Evolutionary conservation across 129 eudicot genomes (phyloP), one percentile per base, ranked within the genome.

Genomic region (Artemisia annua): DNA sequence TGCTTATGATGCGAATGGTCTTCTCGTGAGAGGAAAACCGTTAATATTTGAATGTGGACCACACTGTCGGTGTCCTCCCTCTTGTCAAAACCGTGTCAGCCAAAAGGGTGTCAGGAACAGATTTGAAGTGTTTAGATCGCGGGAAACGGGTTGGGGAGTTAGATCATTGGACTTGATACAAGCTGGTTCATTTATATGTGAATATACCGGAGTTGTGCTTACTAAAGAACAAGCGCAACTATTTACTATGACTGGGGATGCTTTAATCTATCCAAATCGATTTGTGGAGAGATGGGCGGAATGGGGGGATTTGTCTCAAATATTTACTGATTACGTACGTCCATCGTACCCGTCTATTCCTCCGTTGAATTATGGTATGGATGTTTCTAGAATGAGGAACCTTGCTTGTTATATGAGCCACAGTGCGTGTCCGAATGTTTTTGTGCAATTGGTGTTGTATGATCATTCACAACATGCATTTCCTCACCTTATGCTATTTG

Each of bases 351-450:
- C 92, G 6, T 67, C 82, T 0, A 63, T 89, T 69, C 92, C 92
- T 17, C 96, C 96, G 11, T 71, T 89, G 80, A 90, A 87, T 73
- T 84, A 83, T 80, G 97, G 91, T 3, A 81, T 87, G 89, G 97
- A 90, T 84, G 97, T 90, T 44, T 90, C 97, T 13, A 87, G 87
- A 75, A 64, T 87, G 91, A 87, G 95, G 83, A 93, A 93, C 75
- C 79, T 86, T 46, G 98, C 98, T n/a, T 89, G 97, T 84, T 93
- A 93, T 67, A 81, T 89, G 57, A 87, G 98, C 82, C 92, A 93
- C 65, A 90, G 92, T 74, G 57, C 85, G 0, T 82, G 86, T 28
- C 97, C 98, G 15, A 93, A 93, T 78, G 96, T 90, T 28, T 58
- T 93, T 20, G 96, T 85, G 68, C 97, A 93, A 81, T 83, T 81